Conservation (phyloP, 441 rosid genomes). For the Brassica balearica region DNA sequence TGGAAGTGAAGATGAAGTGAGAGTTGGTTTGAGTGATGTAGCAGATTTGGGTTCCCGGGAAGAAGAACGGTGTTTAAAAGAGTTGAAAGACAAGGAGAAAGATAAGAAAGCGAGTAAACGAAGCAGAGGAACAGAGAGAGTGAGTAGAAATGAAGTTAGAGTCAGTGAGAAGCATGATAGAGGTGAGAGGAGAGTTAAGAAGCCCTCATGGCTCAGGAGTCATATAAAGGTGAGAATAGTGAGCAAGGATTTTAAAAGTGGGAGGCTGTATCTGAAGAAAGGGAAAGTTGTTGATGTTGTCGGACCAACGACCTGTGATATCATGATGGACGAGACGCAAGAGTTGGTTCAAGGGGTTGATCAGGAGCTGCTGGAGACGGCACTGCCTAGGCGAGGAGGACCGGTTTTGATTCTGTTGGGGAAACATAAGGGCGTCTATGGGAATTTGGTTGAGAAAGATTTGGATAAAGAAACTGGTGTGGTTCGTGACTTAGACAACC, state of each 20-base stretch:
- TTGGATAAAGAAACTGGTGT: slow-evolving; percentile 67
- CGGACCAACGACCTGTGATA: slow-evolving; percentile 67
- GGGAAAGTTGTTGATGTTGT: slow-evolving; percentile 76
- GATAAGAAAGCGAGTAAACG: slow-evolving; percentile 35
- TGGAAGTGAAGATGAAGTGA: slow-evolving; percentile 51
- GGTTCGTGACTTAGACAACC: slow-evolving; percentile 67
- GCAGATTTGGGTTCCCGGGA: slow-evolving; percentile 73
- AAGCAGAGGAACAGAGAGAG: slow-evolving; percentile 45
- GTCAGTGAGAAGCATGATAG: slow-evolving; percentile 27
- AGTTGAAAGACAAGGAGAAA: slow-evolving; percentile 50
- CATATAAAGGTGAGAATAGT: slow-evolving; percentile 73
- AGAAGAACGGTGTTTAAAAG: slow-evolving; percentile 69
- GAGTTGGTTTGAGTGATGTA: slow-evolving; percentile 52
- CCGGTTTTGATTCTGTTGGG: slow-evolving; percentile 68
- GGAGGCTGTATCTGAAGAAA: slow-evolving; percentile 76
- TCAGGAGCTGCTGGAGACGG: slow-evolving; percentile 82
- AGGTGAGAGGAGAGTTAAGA: slow-evolving; percentile 37
- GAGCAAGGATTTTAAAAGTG: slow-evolving; percentile 72
- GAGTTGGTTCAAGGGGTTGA: slow-evolving; percentile 75
- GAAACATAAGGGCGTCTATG: slow-evolving; percentile 65
- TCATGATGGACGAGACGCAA: slow-evolving; percentile 70
- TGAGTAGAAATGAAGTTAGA: slow-evolving; percentile 30
- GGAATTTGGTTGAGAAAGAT: slow-evolving; percentile 69
- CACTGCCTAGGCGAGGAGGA: slow-evolving; percentile 73
- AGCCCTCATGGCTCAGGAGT: slow-evolving; percentile 68